phyloP scores from a whole-genome alignment of 2,329 filamentous ascomycete genomes.

The Mycosphaerella arachidis region DNA sequence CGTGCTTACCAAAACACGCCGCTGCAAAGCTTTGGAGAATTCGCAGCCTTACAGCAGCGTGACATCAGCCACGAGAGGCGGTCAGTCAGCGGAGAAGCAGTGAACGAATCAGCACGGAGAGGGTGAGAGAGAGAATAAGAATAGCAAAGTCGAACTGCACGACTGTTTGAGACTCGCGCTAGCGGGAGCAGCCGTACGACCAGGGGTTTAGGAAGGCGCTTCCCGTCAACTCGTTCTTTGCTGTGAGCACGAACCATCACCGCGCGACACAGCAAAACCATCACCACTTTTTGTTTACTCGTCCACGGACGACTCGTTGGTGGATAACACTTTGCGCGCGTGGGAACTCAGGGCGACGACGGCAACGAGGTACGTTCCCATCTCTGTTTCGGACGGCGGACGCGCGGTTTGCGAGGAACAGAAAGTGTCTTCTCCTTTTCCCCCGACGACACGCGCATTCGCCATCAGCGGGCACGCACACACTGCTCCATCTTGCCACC shows the following conservation, averaged over 20 bases:
- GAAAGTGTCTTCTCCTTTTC: conserved; percentile 2
- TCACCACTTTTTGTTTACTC: conserved; percentile 8
- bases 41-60: background rate
- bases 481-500: background rate
- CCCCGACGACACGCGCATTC: background rate
- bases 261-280: conserved; percentile 1
- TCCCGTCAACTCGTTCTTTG: background rate
- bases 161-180: conserved; percentile 1
- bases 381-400: background rate
- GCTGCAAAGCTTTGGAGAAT: background rate
- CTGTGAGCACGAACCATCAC: conserved; percentile 5
- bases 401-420: background rate
- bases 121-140: background rate
- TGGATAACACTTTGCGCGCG: background rate
- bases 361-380: conserved; percentile 5
- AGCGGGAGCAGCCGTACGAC: background rate
- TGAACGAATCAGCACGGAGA: conserved; percentile 1
- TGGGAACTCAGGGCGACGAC: background rate
- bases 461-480: background rate
- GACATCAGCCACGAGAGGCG: background rate
- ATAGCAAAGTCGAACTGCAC: background rate
- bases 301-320: background rate
- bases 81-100: background rate
- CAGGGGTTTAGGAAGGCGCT: conserved; percentile 1
- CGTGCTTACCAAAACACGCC: background rate